Evolutionary conservation across 345 rosid genomes (phyloP).

Genomic region (Adansonia digitata): DNA sequence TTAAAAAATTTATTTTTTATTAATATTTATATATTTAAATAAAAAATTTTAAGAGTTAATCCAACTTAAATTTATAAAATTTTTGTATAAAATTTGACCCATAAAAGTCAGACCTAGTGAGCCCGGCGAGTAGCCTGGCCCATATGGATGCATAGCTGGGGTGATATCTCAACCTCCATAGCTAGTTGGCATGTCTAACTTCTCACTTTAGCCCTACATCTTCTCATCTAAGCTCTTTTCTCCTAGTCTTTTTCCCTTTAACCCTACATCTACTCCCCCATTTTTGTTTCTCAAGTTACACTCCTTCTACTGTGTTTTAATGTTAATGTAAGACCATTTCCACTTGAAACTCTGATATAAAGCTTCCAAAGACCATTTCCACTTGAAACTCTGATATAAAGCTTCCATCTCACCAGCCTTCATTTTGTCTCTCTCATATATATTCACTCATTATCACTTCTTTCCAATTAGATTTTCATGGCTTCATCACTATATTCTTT

Average conservation of each 20-base stretch:
- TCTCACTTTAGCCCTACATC: constrained; percentile 13
- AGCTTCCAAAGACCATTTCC: too few species aligned
- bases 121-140: too few species aligned
- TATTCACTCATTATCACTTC: not conserved
- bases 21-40: too few species aligned
- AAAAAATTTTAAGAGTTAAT: too few species aligned
- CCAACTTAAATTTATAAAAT: too few species aligned
- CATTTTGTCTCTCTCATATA: not conserved
- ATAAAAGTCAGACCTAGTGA: too few species aligned
- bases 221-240: not conserved
- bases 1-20: too few species aligned
- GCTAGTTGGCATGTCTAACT: constrained; percentile 14
- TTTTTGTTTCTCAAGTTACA: not conserved
- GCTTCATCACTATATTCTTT: constrained; percentile 16
- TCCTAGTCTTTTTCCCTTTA: not conserved
- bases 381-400: too few species aligned
- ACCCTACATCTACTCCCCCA: constrained; percentile 6
- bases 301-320: not conserved
- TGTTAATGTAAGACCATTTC: constrained; percentile 7
- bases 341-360: not conserved
- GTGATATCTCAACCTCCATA: constrained; percentile 27
- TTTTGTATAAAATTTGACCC: too few species aligned
- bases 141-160: too few species aligned
- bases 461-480: constrained; percentile 4
- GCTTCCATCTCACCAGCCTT: not conserved